A percentile compares a stretch with the other conserved stretches of the same genome.
Evolutionary conservation across 768 basidiomycete genomes (phyloP).

Genomic region (Boletus insuetus): DNA sequence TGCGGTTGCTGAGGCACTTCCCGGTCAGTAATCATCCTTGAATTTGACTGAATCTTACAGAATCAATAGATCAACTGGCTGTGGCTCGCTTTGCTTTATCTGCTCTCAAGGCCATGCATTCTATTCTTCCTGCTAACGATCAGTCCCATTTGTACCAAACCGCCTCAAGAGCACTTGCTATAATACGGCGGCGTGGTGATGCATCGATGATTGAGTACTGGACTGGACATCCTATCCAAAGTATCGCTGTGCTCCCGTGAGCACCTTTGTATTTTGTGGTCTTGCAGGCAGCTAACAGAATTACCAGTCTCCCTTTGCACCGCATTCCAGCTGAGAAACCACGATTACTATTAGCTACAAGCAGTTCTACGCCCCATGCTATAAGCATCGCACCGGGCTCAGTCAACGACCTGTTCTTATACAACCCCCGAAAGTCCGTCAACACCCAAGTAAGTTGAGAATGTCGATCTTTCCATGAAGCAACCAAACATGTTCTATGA

Average conservation of each 20-base stretch:
- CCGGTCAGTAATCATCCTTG: constrained; percentile 51
- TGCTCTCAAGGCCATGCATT: constrained; percentile 70
- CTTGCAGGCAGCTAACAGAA: constrained; percentile 1
- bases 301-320: constrained; percentile 61
- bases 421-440: constrained; percentile 76
- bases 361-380: constrained; percentile 36
- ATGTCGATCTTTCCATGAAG: neutral
- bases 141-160: constrained; percentile 78
- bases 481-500: neutral
- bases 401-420: constrained; percentile 79
- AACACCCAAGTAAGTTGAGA: constrained; percentile 51
- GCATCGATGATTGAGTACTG: constrained; percentile 76
- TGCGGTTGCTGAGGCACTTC: constrained; percentile 85
- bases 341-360: constrained; percentile 47
- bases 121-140: constrained; percentile 67
- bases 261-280: constrained; percentile 7
- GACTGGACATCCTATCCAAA: constrained; percentile 77
- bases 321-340: constrained; percentile 76
- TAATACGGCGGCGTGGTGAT: constrained; percentile 77
- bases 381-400: constrained; percentile 53
- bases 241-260: constrained; percentile 78
- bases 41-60: neutral
- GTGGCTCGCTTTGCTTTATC: constrained; percentile 91
- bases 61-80: constrained; percentile 66
- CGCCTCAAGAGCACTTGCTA: constrained; percentile 67